Evolutionary conservation across 73 alveolate species (phyloP), one percentile per base, ranked within the genome.

Genomic region (Breviolum minutum): DNA sequence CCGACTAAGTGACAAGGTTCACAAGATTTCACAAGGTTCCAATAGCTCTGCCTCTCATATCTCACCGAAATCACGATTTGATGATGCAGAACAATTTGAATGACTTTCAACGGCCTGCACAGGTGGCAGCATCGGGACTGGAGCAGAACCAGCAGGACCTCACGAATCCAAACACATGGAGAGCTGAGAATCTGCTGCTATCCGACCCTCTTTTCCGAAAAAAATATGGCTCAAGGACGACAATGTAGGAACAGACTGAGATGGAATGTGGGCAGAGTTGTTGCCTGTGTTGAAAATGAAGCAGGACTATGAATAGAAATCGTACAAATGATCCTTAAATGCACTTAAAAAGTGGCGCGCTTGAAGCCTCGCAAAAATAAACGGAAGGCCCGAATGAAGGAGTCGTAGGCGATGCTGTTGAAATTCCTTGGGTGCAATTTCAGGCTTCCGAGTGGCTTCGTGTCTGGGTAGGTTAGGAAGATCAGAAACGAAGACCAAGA

Each of bases 321-420:
- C n/a, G n/a, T n/a, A 40, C 54, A 40, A 40, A 40, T 40, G 54
- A 40, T 40, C 54, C 0, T 40, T 40, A 40, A 0, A 40, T 40
- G 54, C 3, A 40, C 54, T 40, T 40, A 40, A 40, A 40, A 0
- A 40, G 54, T 40, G 54, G 54, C 54, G 54, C n/a, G 63, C 19
- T 9, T 63, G 30, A 60, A 24, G 71, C 92, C 94, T 63, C 94
- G 94, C 19, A 86, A 63, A 20, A 86, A 63, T 27, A 86, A 63
- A 27, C 94, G 94, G 20, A 86, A 86, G 63, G 94, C 94, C 3
- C 94, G 94, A 79, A 86, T 86, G 80, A 86, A 86, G 79, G 94
- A 86, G 94, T 86, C 94, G 40, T 86, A 86, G 79, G 94, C 94
- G 22, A 86, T 26, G 79, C 79, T 86, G 80, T 63, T 86, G 63